Base-by-base conservation (phyloP, 2,329 filamentous ascomycete species). In the Kalmusia sp. region DNA sequence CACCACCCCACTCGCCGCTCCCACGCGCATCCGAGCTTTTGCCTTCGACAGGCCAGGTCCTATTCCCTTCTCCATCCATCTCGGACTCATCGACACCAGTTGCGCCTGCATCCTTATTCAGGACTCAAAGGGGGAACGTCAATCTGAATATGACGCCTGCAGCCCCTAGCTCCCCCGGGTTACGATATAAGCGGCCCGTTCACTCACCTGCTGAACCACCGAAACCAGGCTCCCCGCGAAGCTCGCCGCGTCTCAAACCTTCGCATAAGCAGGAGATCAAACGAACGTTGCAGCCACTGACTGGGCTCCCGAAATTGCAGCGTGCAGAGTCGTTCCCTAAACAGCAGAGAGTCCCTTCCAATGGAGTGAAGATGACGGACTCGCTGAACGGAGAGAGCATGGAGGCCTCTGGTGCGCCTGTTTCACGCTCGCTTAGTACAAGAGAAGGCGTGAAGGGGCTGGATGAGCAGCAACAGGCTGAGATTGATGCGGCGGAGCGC, bases 181-280 rank as follows among this genome's bases (percentile, higher is more conserved):
- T 69, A 1, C 68, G 68, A 4, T 80, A 79, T 54, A 78, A 77
- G 61, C 66, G 67, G 4, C 59, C 79, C 0, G 79, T 79, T 52
- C 76, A 79, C 27, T 62, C 66, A 1, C 55, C 64, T 2, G 55
- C 55, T 11, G 12, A 43, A 17, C 5, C 4, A 8, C 2, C 22
- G 6, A 17, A 43, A 3, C n/a, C 35, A 22, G 35, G n/a, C n/a
- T n/a, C n/a, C n/a, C n/a, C n/a, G n/a, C n/a, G n/a, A n/a, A n/a
- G n/a, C n/a, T n/a, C n/a, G n/a, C 21, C 25, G 6, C 45, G 34
- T 17, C 33, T 59, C 2, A 11, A 40, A 14, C 37, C 52, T n/a
- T 43, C 54, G 11, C 43, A 39, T 33, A 54, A 58, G 28, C 28
- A 38, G n/a, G 59, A 58, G 44, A 43, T 50, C 5, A 41, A 52